phyloP scores from a whole-genome alignment of 2,329 filamentous ascomycete species.

The Paecilomyces formosus region DNA sequence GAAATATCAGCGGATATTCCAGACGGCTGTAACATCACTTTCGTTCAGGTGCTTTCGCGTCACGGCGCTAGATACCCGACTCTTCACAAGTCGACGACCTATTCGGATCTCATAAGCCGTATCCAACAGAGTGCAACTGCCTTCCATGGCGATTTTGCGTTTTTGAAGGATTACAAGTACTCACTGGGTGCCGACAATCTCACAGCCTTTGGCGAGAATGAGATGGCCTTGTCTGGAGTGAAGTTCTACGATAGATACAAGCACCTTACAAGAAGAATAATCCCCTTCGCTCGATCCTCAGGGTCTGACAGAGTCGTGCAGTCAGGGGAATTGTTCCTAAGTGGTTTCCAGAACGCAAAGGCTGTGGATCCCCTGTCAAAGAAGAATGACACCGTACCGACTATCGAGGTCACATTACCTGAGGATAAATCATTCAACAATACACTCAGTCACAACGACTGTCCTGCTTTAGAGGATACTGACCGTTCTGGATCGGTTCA shows the following conservation, averaged over 20 bases:
- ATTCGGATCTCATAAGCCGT: constrained; percentile 55
- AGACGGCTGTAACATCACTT: constrained; percentile 63
- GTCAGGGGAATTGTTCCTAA: constrained; percentile 68
- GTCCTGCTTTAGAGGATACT: constrained; percentile 61
- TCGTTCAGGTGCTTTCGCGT: constrained; percentile 73
- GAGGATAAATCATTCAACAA: constrained; percentile 67
- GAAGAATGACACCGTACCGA: constrained; percentile 42
- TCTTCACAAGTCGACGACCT: constrained; percentile 54
- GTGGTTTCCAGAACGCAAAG: constrained; percentile 61
- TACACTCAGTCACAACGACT: constrained; percentile 68
- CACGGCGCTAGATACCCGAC: constrained; percentile 84
- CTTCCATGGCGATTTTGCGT: constrained; percentile 59
- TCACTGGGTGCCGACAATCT: constrained; percentile 62
- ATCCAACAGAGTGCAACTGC: constrained; percentile 53
- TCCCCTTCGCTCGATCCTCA: constrained; percentile 66
- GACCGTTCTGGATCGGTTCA: constrained; percentile 39
- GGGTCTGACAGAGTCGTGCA: constrained; percentile 64
- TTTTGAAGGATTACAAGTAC: constrained; percentile 66
- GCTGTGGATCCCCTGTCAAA: constrained; percentile 30
- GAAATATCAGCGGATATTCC: constrained; percentile 56
- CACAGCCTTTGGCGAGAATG: constrained; percentile 58
- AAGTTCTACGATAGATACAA: constrained; percentile 70
- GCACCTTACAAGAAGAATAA: constrained; percentile 47
- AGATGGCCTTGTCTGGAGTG: constrained; percentile 67
- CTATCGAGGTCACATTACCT: constrained; percentile 59